Base-by-base conservation (phyloP, 2,329 filamentous ascomycete species). In the Botrytis aclada region DNA sequence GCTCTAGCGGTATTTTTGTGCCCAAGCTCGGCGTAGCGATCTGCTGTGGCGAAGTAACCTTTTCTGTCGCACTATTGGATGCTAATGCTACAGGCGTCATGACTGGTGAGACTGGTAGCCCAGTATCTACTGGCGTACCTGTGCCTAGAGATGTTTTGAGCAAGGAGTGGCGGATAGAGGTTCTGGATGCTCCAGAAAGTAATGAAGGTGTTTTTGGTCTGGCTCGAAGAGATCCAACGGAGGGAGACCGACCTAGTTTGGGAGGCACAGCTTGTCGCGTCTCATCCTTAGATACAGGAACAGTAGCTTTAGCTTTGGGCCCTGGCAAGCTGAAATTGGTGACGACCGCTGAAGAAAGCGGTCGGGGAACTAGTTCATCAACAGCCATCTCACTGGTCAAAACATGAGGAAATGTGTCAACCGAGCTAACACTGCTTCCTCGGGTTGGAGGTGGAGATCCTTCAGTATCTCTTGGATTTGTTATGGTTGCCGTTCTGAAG, bases 241-340 rank as follows among this genome's bases (percentile, higher is more conserved):
- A 58, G 60, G 61, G 51, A 62, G 51, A 41, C 14, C 22, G 60
- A 25, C 22, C 34, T 41, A 25, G 25, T 34, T 64, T 56, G 10
- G 51, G 63, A 39, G 45, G 29, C 37, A 9, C 22, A 54, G 43
- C 20, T 43, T 54, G 32, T 16, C n/a, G 65, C 25, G 29, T 34
- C 12, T 63, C 64, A 60, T 67, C 62, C 22, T 29, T 37, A 14
- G 70, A 39, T 22, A 29, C 12, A 25, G 63, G n/a, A 45, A 32
- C 20, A 25, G 16, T 43, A 43, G 32, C 20, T 22, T 72, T 56
- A 29, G 71, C n/a, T 56, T 76, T 78, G 37, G 76, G 77, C 20
- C 76, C 78, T 62, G 77, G 75, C 14, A 80, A 69, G 67, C 77
- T 79, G 65, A 80, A 80, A 45, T 78, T 80, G 12, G 78, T 80